phyloP scores from a whole-genome alignment of 2,329 filamentous ascomycete species.

The Colletotrichum sp. region DNA sequence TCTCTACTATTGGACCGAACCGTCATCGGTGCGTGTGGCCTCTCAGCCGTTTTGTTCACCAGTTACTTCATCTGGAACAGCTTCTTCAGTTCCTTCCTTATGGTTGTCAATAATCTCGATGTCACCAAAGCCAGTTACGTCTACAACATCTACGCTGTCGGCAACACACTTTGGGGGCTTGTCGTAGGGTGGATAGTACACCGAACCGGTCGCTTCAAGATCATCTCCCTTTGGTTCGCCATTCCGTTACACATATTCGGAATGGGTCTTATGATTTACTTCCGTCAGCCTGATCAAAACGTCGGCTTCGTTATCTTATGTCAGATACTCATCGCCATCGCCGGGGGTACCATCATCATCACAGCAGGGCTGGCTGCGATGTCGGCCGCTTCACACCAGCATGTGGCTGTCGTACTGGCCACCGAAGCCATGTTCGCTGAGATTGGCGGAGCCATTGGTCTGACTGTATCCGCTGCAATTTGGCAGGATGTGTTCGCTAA shows the following conservation, averaged over 20 bases:
- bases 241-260: not conserved
- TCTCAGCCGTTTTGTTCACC: conserved; percentile 27
- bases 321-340: not conserved
- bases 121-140: conserved; percentile 32
- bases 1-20: conserved; percentile 45
- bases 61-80: conserved; percentile 23
- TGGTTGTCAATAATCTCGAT: conserved; percentile 41
- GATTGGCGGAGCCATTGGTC: conserved; percentile 35
- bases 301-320: not conserved
- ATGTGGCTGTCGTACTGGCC: conserved; percentile 35
- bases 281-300: not conserved
- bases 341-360: not conserved
- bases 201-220: not conserved
- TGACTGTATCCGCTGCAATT: conserved; percentile 32
- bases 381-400: conserved; percentile 10
- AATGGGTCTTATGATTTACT: not conserved
- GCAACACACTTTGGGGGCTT: conserved; percentile 23
- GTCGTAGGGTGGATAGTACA: not conserved
- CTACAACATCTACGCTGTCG: conserved; percentile 36
- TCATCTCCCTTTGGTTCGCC: not conserved
- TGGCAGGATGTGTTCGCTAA: conserved; percentile 39
- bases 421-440: conserved; percentile 32
- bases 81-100: conserved; percentile 39
- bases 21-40: conserved; percentile 26
- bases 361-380: not conserved